These are phyloP conservation scores for Sedum album DNA, from an alignment of 164 flowering plant species.

Conservation along the genomic window DNA sequence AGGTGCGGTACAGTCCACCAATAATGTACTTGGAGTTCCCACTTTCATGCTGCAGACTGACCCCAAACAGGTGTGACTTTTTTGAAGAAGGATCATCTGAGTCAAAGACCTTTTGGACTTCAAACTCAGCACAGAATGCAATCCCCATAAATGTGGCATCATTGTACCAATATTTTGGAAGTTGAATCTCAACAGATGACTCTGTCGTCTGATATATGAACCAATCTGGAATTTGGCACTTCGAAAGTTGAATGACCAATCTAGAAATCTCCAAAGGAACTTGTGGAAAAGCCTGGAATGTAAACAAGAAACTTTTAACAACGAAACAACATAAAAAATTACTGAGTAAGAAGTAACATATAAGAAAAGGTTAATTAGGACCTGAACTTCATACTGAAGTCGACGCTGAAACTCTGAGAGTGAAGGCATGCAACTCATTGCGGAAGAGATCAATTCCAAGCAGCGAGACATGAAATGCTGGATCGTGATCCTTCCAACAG, in stretches of 20 bases:
- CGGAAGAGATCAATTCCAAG: neutral
- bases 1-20: neutral
- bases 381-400: neutral
- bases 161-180: slow-evolving; percentile 6
- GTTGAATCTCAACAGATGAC: slow-evolving; percentile 6
- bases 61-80: slow-evolving; percentile 1
- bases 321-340: neutral
- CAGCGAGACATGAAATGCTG: neutral
- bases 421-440: neutral
- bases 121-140: slow-evolving; percentile 6
- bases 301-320: neutral
- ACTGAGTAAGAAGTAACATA: too few relatives aligned
- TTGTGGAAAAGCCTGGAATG: slow-evolving; percentile 4
- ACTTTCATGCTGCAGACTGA: neutral
- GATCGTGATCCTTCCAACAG: neutral
- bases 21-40: neutral
- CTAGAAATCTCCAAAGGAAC: neutral
- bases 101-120: neutral
- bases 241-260: neutral
- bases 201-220: neutral
- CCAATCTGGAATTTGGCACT: slow-evolving; percentile 2
- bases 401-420: neutral
- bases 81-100: neutral
- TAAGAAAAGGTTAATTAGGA: slow-evolving; percentile 4
- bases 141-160: slow-evolving; percentile 6